Base-by-base conservation (phyloP, 2,329 filamentous ascomycete genomes). In the Fragosphaeria purpurea region DNA sequence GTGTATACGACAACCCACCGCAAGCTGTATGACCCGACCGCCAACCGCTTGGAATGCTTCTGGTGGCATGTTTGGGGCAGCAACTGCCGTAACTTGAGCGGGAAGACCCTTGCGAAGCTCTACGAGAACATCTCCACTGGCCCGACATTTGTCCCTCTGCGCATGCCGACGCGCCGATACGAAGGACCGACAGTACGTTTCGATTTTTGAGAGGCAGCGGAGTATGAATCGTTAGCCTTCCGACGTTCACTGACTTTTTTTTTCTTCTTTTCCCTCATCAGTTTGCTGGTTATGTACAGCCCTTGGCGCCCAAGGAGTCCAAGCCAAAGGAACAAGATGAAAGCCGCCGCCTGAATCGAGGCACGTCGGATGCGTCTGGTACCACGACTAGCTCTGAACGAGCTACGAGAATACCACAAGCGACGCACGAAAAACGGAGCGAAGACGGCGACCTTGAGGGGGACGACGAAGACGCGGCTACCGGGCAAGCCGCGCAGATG, bases 11-110 rank as follows among this genome's bases (percentile, higher is more conserved):
- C 72, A 34, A 82, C 77, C 12, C 75, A 76, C 55, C 75, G 76
- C 58, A 73, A 72, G 56, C 70, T 82, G 35, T 70, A 73, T 53
- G 79, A 83, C 57, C 79, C 79, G n/a, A 82, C 77, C 4, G 77
- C 79, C 33, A 75, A 74, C 52, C 76, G 80, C 13, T 65, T 82
- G 22, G 79, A 83, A 60, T 79, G 82, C 58, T 81, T 82, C 57
- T 83, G 79, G 79, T 82, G 78, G 74, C 79, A 82, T 59, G 76
- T 83, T 49, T 78, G 77, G 72, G 78, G 79, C 37, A 82, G 80
- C 57, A 67, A 80, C 55, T 68, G 74, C 33, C 70, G 74, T 37
- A 61, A 70, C 48, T 67, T 82, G 45, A 74, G 75, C 44, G 79
- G 76, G 40, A 67, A 66, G 37, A 70, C 71, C 10, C 67, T 83